A percentile compares a stretch with the other conserved stretches of the same genome.
Evolutionary conservation across 495 filamentous ascomycete species (phyloP).

Genomic region (Friedmanniomyces simplex): DNA sequence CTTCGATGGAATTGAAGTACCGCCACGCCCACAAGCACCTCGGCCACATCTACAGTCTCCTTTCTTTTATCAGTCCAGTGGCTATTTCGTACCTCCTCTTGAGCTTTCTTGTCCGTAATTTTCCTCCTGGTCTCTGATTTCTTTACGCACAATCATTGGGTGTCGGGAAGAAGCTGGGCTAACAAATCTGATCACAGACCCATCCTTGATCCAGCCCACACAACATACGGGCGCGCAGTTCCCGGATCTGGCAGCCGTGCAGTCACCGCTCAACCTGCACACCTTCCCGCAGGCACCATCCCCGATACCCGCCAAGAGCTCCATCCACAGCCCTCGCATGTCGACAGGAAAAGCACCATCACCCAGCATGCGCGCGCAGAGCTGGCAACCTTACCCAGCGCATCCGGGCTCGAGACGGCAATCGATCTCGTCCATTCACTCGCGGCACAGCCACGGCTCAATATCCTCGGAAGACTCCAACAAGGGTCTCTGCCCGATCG

Average conservation of each 20-base stretch:
- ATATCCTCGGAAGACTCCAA: conserved; percentile 50
- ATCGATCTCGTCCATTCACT: conserved; percentile 47
- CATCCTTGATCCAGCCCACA: conserved; percentile 48
- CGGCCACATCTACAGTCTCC: conserved; percentile 28
- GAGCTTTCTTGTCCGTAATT: conserved; percentile 54
- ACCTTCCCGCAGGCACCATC: conserved; percentile 25
- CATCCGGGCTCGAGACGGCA: conserved; percentile 40
- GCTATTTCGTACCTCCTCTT: conserved; percentile 50
- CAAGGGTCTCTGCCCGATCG: conserved; percentile 67
- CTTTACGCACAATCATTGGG: conserved; percentile 10
- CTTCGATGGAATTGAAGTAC: conserved; percentile 2
- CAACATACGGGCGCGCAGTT: conserved; percentile 26
- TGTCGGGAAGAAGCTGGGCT: background rate
- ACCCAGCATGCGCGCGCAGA: conserved; percentile 31
- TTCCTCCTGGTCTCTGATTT: conserved; percentile 24
- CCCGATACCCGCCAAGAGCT: conserved; percentile 13
- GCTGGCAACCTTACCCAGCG: conserved; percentile 31
- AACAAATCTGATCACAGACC: conserved; percentile 37
- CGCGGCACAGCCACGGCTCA: conserved; percentile 45
- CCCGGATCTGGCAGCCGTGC: conserved; percentile 22
- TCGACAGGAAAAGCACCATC: conserved; percentile 29
- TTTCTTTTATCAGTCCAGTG: conserved; percentile 51
- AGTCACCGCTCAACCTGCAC: conserved; percentile 24
- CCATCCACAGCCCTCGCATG: conserved; percentile 22
- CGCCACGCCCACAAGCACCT: conserved; percentile 17